Percentiles rank a stretch among this genome's conserved stretches.
These are phyloP conservation scores for Bacterosira constricta DNA, from an alignment of 108 stramenopile species.

Conservation along the genomic window DNA sequence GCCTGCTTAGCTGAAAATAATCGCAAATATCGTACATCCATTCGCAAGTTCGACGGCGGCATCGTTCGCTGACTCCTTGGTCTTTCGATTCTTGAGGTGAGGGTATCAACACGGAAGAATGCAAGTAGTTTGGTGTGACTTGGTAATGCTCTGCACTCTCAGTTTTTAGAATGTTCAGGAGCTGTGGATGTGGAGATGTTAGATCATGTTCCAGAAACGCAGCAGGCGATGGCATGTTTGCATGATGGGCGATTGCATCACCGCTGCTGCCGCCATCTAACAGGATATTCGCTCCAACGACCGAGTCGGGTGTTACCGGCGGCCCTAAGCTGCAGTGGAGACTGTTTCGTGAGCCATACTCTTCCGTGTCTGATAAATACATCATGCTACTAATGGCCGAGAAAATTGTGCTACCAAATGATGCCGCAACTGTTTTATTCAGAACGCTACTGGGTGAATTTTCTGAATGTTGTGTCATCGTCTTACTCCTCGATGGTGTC, in stretches of 20 bases:
- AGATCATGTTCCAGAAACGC: too few relatives aligned
- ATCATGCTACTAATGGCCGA: too few relatives aligned
- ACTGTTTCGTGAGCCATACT: too few relatives aligned
- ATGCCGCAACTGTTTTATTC: too few relatives aligned
- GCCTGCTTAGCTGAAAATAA: conserved; percentile 76
- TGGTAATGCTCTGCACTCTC: conserved; percentile 19
- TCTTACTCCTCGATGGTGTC: too few relatives aligned
- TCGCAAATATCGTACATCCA: conserved; percentile 88
- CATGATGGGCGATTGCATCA: not conserved
- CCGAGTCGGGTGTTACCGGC: conserved; percentile 38
- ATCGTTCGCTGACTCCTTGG: conserved; percentile 52
- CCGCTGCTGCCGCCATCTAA: not conserved
- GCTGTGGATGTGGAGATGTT: not conserved
- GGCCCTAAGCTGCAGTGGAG: not conserved
- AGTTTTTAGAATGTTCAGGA: conserved; percentile 10
- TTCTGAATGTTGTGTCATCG: too few relatives aligned
- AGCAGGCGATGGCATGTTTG: not conserved
- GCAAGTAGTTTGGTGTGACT: conserved; percentile 39
- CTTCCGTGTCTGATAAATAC: too few relatives aligned
- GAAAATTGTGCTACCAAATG: too few relatives aligned
- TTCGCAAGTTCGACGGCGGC: conserved; percentile 78
- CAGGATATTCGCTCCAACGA: conserved; percentile 15
- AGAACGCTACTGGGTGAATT: too few relatives aligned
- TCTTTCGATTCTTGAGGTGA: conserved; percentile 8
- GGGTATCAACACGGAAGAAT: conserved; percentile 23